Evolutionary conservation across 495 filamentous ascomycete species (phyloP).

Genomic region (Aspergillus nidulans): DNA sequence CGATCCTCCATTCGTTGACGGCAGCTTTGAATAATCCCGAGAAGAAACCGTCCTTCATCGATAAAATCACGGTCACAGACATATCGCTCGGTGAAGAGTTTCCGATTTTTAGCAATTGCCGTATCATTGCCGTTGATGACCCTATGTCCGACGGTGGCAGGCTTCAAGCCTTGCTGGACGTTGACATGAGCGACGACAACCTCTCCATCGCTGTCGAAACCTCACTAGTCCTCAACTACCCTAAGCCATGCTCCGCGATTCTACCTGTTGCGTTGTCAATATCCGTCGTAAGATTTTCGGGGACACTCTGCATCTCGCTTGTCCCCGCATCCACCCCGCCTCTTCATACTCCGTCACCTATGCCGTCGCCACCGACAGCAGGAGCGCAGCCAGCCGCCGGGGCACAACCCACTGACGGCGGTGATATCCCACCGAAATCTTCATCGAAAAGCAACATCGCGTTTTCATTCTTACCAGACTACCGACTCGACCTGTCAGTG

Average conservation of each 20-base stretch:
- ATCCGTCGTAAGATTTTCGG: conserved; percentile 87
- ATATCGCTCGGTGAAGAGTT: conserved; percentile 93
- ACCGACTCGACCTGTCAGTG: conserved; percentile 86
- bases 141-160: conserved; percentile 52
- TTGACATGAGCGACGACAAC: conserved; percentile 86
- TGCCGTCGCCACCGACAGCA: conserved; percentile 24
- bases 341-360: conserved; percentile 34
- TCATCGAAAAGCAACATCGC: conserved; percentile 74
- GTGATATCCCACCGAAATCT: conserved; percentile 25
- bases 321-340: conserved; percentile 57
- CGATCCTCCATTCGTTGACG: conserved; percentile 90
- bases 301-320: conserved; percentile 88
- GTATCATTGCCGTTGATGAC: conserved; percentile 66
- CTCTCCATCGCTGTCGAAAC: conserved; percentile 94
- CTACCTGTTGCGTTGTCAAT: conserved; percentile 88
- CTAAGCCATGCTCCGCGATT: conserved; percentile 82
- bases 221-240: conserved; percentile 88
- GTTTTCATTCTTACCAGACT: conserved; percentile 94
- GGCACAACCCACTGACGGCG: conserved; percentile 1
- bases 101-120: conserved; percentile 97
- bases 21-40: conserved; percentile 73
- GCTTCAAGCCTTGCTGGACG: conserved; percentile 93
- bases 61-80: conserved; percentile 90
- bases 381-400: conserved; percentile 12
- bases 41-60: conserved; percentile 83